These are phyloP conservation scores for Linum tenue DNA, from an alignment of 345 rosid genomes.

Conservation along the genomic window DNA sequence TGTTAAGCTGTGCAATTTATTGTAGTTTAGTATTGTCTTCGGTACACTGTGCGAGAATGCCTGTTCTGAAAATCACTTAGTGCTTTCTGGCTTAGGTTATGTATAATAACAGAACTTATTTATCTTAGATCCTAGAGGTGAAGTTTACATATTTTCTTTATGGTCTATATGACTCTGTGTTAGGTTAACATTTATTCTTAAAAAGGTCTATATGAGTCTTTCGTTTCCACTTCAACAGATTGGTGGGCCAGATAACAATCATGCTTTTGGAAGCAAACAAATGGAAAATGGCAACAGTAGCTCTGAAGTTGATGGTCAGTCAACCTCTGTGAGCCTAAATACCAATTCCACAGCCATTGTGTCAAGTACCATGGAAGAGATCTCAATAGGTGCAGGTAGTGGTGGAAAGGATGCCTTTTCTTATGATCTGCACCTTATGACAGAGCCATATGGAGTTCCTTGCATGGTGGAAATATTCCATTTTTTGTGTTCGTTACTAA, in stretches of 20 bases:
- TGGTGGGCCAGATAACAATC: conserved; percentile 31
- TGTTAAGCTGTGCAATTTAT: too few relatives aligned
- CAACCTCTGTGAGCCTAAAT: conserved; percentile 12
- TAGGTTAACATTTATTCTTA: not conserved
- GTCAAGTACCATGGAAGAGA: conserved; percentile 24
- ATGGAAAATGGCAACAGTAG: conserved; percentile 37
- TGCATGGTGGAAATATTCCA: conserved; percentile 74
- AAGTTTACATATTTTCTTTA: too few relatives aligned
- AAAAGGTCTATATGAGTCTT: not conserved
- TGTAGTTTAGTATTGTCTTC: too few relatives aligned
- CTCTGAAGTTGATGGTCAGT: conserved; percentile 26
- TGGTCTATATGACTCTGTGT: not conserved
- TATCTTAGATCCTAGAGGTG: too few relatives aligned
- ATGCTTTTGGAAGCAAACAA: conserved; percentile 25
- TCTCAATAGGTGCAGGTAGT: conserved; percentile 19
- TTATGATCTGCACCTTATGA: conserved; percentile 34
- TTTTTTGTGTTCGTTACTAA: conserved; percentile 58
- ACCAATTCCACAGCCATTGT: conserved; percentile 20
- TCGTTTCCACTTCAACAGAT: conserved; percentile 25
- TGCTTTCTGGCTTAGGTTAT: too few relatives aligned
- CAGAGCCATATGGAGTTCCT: conserved; percentile 58
- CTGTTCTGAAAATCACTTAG: not conserved
- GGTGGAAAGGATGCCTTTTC: conserved; percentile 26
- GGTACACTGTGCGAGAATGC: not conserved
- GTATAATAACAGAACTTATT: too few relatives aligned